Evolutionary conservation across 2,329 filamentous ascomycete genomes (phyloP).

Genomic region (Aureobasidium leucospermi): DNA sequence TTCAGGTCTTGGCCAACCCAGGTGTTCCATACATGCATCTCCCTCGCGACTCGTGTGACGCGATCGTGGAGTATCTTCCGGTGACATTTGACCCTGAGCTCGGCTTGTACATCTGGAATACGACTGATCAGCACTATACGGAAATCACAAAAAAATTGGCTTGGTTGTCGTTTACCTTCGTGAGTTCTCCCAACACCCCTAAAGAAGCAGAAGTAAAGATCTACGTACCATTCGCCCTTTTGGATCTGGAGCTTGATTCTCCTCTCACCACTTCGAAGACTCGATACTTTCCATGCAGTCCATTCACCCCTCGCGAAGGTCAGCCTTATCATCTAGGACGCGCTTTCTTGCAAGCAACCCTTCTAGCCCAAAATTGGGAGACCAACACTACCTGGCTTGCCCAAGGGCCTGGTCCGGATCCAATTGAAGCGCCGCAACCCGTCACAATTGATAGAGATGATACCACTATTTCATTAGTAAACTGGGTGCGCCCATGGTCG

Average conservation of each 20-base stretch:
- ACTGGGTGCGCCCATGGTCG: not conserved
- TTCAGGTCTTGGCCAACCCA: not conserved
- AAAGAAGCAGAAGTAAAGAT: not conserved
- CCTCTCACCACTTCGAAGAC: not conserved
- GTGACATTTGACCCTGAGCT: not conserved
- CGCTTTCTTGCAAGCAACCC: constrained; percentile 4
- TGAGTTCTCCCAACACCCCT: not conserved
- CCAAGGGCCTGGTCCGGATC: not conserved
- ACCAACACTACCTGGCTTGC: not conserved
- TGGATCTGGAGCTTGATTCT: not conserved
- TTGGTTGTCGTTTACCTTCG: not conserved
- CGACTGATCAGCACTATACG: not conserved
- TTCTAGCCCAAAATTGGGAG: constrained; percentile 9
- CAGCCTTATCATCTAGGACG: constrained; percentile 4
- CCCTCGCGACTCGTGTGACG: not conserved
- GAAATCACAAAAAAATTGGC: not conserved
- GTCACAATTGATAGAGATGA: not conserved
- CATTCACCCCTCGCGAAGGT: not conserved
- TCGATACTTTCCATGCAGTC: constrained; percentile 2
- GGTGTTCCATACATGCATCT: constrained; percentile 7
- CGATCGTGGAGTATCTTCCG: not conserved
- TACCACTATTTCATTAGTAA: not conserved
- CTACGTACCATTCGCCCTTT: not conserved
- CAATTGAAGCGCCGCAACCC: not conserved
- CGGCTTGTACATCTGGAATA: not conserved